These are phyloP conservation scores for Amphicarpaea edgeworthii DNA, from an alignment of 306 rosid genomes.

Conservation along the genomic window DNA sequence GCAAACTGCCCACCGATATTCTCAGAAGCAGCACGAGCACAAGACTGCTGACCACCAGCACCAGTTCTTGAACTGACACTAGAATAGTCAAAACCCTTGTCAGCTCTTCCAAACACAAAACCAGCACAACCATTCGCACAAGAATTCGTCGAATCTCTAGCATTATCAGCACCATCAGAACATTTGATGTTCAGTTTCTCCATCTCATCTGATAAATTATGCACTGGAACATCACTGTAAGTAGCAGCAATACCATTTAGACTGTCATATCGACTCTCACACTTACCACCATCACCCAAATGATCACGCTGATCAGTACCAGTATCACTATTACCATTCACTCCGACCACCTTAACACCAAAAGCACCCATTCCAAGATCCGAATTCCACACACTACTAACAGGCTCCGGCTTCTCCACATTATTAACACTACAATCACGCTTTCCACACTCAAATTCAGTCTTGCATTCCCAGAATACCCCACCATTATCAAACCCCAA, in stretches of 20 bases:
- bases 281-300: conserved; percentile 41
- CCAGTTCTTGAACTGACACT: conserved; percentile 44
- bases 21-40: conserved; percentile 43
- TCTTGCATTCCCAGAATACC: conserved; percentile 40
- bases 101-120: conserved; percentile 50
- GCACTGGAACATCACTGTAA: conserved; percentile 39
- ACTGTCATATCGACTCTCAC: conserved; percentile 39
- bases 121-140: conserved; percentile 43
- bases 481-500: background rate
- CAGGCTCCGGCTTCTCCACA: conserved; percentile 44
- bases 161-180: conserved; percentile 46
- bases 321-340: no score
- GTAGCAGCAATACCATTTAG: conserved; percentile 33
- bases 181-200: conserved; percentile 65
- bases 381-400: conserved; percentile 31
- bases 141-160: conserved; percentile 36
- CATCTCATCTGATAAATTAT: conserved; percentile 65
- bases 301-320: conserved; percentile 35
- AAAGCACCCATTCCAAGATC: no score
- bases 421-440: conserved; percentile 32
- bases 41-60: conserved; percentile 42
- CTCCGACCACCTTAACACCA: no score
- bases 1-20: conserved; percentile 42
- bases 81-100: conserved; percentile 42
- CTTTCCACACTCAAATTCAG: conserved; percentile 42